Evolutionary conservation across 129 eudicot species (phyloP).

Genomic region (Flaveria robusta): DNA sequence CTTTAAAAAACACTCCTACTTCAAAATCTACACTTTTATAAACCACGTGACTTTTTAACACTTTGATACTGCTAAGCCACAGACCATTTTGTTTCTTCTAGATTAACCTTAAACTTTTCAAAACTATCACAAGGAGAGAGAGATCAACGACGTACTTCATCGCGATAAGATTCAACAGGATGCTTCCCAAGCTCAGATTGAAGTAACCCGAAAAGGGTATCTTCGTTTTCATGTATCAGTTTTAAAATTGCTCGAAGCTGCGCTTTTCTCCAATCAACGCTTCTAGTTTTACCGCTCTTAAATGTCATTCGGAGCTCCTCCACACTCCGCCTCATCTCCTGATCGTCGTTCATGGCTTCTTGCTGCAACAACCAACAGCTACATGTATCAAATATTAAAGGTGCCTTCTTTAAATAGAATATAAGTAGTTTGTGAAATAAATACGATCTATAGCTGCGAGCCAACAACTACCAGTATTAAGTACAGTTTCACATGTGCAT

Average conservation of each 20-base stretch:
- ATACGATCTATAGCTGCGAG: neutral
- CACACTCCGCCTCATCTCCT: conserved; percentile 23
- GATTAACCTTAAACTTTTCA: neutral
- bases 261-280: conserved; percentile 63
- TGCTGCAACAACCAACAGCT: conserved; percentile 9
- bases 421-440: neutral
- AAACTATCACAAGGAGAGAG: neutral
- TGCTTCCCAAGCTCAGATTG: conserved; percentile 75
- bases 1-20: too few relatives aligned
- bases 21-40: too few relatives aligned
- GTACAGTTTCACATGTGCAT: neutral
- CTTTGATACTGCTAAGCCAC: too few relatives aligned
- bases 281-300: conserved; percentile 59
- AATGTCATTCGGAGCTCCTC: conserved; percentile 56
- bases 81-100: too few relatives aligned
- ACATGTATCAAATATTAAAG: neutral
- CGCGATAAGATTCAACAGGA: conserved; percentile 80
- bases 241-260: conserved; percentile 64
- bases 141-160: conserved; percentile 50
- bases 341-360: conserved; percentile 26
- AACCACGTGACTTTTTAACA: too few relatives aligned
- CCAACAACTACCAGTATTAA: too few relatives aligned
- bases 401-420: neutral
- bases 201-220: conserved; percentile 51
- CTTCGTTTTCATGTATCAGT: conserved; percentile 60